Base-by-base conservation (phyloP, 345 rosid species). In the Luvunga scandens region DNA sequence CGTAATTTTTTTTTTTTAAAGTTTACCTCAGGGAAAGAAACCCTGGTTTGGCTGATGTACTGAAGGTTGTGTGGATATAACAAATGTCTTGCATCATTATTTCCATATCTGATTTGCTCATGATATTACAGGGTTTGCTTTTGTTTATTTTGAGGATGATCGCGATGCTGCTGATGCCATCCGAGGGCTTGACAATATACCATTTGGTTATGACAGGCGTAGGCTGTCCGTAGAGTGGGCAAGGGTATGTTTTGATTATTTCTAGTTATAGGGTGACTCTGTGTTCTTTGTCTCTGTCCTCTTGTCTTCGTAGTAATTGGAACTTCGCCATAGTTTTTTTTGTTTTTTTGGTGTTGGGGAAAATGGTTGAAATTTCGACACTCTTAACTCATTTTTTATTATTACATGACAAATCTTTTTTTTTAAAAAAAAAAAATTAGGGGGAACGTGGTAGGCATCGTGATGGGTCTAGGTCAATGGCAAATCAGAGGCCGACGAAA, bases 161-260 rank as follows among this genome's bases (percentile, higher is more conserved):
- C 91, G 88, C 21, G 96, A 94, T 91, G 98, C 96, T 79, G 90
- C 88, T 38, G 94, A 91, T 84, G 93, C 96, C 69, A 92, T 94
- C 59, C 91, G 87, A 9, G 92, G 87, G 30, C 85, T 88, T 59
- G 97, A 94, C 84, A 87, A 86, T 72, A 24, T 50, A 6, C 89
- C 93, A 33, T 94, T 91, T 82, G 98, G 98, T 48, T 90, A 94
- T 84, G 91, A 91, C 73, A 85, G 83, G 69, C 93, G 94, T 39
- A 85, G 81, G 80, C 79, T 94, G 66, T 92, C 96, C 0, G 96
- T 91, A 64, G 96, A 94, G 85, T 92, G 96, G 97, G 97, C 98
- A 7, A 91, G 88, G 92, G 94, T 92, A 69, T 45, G 81, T 67
- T 62, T 2, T 76, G 73, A 22, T 76, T 69, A 24, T 63, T 55